Conservation (phyloP, 2,329 filamentous ascomycete species). For the Penicillium palitans region DNA sequence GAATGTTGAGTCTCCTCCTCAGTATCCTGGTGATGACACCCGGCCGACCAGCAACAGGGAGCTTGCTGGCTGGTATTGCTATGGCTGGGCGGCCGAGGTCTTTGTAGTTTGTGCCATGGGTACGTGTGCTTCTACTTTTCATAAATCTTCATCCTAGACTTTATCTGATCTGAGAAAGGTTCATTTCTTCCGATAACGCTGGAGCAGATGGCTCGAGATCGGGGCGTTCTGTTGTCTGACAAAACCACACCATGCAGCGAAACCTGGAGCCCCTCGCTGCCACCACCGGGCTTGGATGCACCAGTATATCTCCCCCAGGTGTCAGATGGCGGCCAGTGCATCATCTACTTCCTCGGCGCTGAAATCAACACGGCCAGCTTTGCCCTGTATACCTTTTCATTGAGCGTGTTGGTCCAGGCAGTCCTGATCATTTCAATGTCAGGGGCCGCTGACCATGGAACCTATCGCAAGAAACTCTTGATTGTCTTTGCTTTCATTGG, state of each 20-base stretch:
- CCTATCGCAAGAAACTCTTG: constrained; percentile 83
- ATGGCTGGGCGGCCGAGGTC: constrained; percentile 93
- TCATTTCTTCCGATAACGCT: constrained; percentile 96
- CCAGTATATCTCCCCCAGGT: constrained; percentile 22
- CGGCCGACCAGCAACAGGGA: constrained; percentile 85
- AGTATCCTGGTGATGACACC: constrained; percentile 81
- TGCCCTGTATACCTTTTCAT: constrained; percentile 96
- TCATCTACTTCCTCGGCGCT: constrained; percentile 76
- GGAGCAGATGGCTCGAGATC: constrained; percentile 88
- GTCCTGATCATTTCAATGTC: constrained; percentile 94
- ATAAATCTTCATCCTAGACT: constrained; percentile 12
- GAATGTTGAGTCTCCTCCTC: constrained; percentile 43
- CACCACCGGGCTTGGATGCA: constrained; percentile 2
- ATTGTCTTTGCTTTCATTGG: constrained; percentile 82
- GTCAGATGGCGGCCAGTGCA: constrained; percentile 64
- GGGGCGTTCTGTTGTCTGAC: constrained; percentile 81
- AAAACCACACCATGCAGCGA: constrained; percentile 71
- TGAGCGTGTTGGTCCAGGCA: constrained; percentile 86
- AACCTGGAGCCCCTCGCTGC: constrained; percentile 54
- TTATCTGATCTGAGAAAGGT: constrained; percentile 51
- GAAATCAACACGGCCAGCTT: constrained; percentile 96
- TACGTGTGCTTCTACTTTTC: constrained; percentile 23
- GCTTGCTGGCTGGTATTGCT: constrained; percentile 91
- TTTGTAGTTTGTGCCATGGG: constrained; percentile 90
- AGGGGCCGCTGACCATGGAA: constrained; percentile 90